Percentiles rank a stretch among this genome's conserved stretches.
These are phyloP conservation scores for Ilyonectria destructans DNA, from an alignment of 2,329 filamentous ascomycete species.

Conservation along the genomic window DNA sequence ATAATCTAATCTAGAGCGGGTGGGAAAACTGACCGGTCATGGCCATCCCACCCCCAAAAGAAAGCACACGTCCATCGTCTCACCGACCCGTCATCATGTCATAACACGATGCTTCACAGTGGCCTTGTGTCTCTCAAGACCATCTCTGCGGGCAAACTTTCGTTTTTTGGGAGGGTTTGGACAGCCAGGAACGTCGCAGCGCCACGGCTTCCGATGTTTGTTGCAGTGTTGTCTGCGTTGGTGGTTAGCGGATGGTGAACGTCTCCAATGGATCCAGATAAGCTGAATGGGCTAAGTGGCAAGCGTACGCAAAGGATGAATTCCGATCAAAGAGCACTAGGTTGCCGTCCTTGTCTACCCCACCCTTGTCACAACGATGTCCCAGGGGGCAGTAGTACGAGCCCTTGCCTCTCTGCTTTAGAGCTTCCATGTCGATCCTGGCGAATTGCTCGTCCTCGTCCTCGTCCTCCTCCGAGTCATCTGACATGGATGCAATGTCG, in stretches of 20 bases:
- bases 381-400: slow-evolving; percentile 57
- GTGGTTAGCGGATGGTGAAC: slow-evolving; percentile 39
- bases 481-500: slow-evolving; percentile 49
- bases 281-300: slow-evolving; percentile 24
- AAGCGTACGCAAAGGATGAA: slow-evolving; percentile 58
- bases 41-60: slow-evolving; percentile 38
- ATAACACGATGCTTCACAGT: slow-evolving; percentile 58
- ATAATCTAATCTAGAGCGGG: slow-evolving; percentile 37
- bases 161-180: slow-evolving; percentile 60
- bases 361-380: slow-evolving; percentile 58
- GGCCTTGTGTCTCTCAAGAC: slow-evolving; percentile 59
- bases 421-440: slow-evolving; percentile 58
- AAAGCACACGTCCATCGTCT: slow-evolving; percentile 34
- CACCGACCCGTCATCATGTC: slow-evolving; percentile 48
- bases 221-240: slow-evolving; percentile 59
- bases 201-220: slow-evolving; percentile 61
- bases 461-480: slow-evolving; percentile 47
- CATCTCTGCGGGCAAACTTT: slow-evolving; percentile 60
- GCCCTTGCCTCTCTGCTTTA: slow-evolving; percentile 59
- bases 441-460: slow-evolving; percentile 56
- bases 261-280: slow-evolving; percentile 16
- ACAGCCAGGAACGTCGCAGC: slow-evolving; percentile 57
- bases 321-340: slow-evolving; percentile 60
- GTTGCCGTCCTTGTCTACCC: slow-evolving; percentile 57
- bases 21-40: slow-evolving; percentile 46